Evolutionary conservation across 1,284 basidiomycete genomes (phyloP).

Genomic region (Fomes fomentarius): DNA sequence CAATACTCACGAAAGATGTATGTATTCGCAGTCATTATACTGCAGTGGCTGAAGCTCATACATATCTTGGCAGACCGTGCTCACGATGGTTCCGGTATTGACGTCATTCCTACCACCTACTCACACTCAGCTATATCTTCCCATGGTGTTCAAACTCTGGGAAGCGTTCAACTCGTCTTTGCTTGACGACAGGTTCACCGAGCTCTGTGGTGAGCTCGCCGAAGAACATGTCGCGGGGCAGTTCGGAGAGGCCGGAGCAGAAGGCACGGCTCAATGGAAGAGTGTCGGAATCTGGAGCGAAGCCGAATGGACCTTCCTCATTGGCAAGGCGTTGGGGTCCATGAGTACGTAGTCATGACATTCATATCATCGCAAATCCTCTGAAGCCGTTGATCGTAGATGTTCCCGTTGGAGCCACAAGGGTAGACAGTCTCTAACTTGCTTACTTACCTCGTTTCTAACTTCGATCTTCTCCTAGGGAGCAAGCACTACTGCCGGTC

Average conservation of each 20-base stretch:
- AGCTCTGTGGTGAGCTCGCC: slow-evolving; percentile 76
- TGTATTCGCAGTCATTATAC: slow-evolving; percentile 23
- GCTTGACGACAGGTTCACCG: slow-evolving; percentile 86
- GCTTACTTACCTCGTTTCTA: slow-evolving; percentile 7
- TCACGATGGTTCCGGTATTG: slow-evolving; percentile 72
- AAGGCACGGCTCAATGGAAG: slow-evolving; percentile 64
- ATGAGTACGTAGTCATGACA: slow-evolving; percentile 77
- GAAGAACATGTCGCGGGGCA: slow-evolving; percentile 77
- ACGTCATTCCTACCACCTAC: slow-evolving; percentile 79
- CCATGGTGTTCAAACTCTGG: slow-evolving; percentile 81
- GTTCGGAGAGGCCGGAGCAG: slow-evolving; percentile 51
- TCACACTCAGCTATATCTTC: slow-evolving; percentile 70
- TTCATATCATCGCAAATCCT: background rate
- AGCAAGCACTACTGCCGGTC: slow-evolving; percentile 61
- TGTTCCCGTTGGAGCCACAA: slow-evolving; percentile 71
- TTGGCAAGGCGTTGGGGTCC: slow-evolving; percentile 86
- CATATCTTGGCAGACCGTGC: slow-evolving; percentile 48
- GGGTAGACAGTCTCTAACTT: slow-evolving; percentile 42
- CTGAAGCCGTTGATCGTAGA: slow-evolving; percentile 42
- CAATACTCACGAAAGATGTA: slow-evolving; percentile 67
- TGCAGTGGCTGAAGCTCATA: slow-evolving; percentile 4
- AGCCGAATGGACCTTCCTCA: slow-evolving; percentile 83
- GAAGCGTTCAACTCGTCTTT: slow-evolving; percentile 82
- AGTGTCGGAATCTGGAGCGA: slow-evolving; percentile 91
- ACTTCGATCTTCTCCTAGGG: slow-evolving; percentile 42